Evolutionary conservation across 257 asterid genomes (phyloP), one percentile per base, ranked within the genome.

Genomic region (Salvia rosmarinus): DNA sequence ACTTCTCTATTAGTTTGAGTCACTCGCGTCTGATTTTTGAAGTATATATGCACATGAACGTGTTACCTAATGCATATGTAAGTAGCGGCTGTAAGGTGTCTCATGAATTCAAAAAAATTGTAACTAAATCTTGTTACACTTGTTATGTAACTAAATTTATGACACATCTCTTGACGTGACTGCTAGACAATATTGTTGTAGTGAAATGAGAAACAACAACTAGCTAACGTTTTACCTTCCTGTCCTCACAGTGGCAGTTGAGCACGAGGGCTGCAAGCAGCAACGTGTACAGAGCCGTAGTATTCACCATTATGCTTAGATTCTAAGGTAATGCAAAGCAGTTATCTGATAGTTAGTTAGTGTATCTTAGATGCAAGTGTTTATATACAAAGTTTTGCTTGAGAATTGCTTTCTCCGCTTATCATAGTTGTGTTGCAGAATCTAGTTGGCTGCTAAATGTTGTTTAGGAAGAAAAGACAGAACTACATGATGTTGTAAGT

Each of bases 231-330:
- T 42, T 21, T 66, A 67, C 85, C 82, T 73, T 77, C 16, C 75
- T 71, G 40, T 81, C 82, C 35, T 64, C 37, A 42, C 82, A 64
- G 20, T 66, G 52, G 75, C 80, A 73, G 35, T 70, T 58, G 1
- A 81, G 75, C 68, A 81, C 79, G 44, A 81, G 64, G 35, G 81
- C 51, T 2, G 78, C 51, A 10, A 78, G 71, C 57, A 81, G 34
- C 21, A 74, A 71, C 13, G 59, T 47, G 51, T 30, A 78, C 12
- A 81, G 30, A 35, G 61, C 16, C 17, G 34, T 3, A 1, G 68
- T 2, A 14, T 63, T 69, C 2, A 67, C 66, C 82, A 81, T 81
- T 51, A 6, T 40, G 67, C 3, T 60, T 51, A 14, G 12, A 39
- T 32, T 17, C 43, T 6, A 23, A 9, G 19, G 30, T 11, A 30